Conservation (phyloP, 768 basidiomycete genomes). For the Rhizopogon roseolus region DNA sequence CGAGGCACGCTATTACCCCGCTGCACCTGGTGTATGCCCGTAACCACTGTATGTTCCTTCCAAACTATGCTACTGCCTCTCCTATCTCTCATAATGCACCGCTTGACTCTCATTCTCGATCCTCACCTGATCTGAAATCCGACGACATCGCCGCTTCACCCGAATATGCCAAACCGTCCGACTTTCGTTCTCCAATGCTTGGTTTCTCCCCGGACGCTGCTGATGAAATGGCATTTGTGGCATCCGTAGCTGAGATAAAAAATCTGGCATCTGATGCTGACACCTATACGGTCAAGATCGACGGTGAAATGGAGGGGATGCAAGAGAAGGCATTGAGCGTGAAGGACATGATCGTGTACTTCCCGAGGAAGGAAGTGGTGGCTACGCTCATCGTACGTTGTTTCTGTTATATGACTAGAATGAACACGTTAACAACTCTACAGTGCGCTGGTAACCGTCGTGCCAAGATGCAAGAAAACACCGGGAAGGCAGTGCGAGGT, state of each 20-base stretch:
- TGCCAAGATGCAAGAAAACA: constrained; percentile 57
- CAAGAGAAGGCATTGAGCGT: constrained; percentile 10
- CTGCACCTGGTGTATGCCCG: constrained; percentile 63
- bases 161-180: constrained; percentile 29
- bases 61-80: not conserved
- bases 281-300: constrained; percentile 21
- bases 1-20: constrained; percentile 44
- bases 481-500: constrained; percentile 43
- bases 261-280: constrained; percentile 14
- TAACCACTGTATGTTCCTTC: constrained; percentile 61
- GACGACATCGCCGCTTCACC: constrained; percentile 26
- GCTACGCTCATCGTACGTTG: constrained; percentile 52
- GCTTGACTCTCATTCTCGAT: not conserved
- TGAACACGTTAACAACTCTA: not conserved
- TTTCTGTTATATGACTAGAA: not conserved
- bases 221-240: constrained; percentile 1
- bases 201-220: not conserved
- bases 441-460: constrained; percentile 67
- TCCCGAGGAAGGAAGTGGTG: constrained; percentile 29
- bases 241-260: constrained; percentile 22
- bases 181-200: not conserved
- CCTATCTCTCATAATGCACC: not conserved
- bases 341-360: constrained; percentile 13
- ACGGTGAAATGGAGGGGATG: constrained; percentile 18
- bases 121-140: not conserved